Conservation (phyloP, 345 rosid species). For the Lenwebbia sp. region DNA sequence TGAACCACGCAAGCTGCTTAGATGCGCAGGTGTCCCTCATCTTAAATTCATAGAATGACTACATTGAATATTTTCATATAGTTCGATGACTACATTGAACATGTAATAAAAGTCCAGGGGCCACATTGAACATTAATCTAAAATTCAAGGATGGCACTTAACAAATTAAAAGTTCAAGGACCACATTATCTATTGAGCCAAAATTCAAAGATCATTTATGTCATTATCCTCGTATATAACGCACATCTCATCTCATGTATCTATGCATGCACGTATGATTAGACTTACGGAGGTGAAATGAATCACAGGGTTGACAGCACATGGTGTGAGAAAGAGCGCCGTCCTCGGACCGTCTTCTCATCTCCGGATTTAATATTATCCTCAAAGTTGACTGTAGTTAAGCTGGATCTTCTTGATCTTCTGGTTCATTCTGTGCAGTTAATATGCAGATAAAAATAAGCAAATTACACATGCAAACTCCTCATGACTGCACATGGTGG, state of each 20-base stretch:
- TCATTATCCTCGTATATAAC: too few species aligned
- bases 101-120: accelerated
- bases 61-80: too few species aligned
- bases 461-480: not conserved
- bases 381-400: not conserved
- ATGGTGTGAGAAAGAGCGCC: not conserved
- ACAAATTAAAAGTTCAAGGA: too few species aligned
- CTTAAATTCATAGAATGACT: too few species aligned
- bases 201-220: too few species aligned
- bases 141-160: too few species aligned
- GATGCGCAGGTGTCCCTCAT: too few species aligned
- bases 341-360: not conserved
- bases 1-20: too few species aligned
- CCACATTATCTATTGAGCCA: too few species aligned
- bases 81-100: too few species aligned
- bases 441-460: not conserved
- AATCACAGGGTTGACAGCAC: not conserved
- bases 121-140: too few species aligned
- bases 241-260: not conserved
- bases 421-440: not conserved
- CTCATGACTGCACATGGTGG: not conserved
- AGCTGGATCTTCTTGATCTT: not conserved
- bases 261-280: not conserved
- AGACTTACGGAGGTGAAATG: not conserved
- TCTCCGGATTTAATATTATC: not conserved